Evolutionary conservation across 441 rosid species (phyloP).

Genomic region (Iberis amara): DNA sequence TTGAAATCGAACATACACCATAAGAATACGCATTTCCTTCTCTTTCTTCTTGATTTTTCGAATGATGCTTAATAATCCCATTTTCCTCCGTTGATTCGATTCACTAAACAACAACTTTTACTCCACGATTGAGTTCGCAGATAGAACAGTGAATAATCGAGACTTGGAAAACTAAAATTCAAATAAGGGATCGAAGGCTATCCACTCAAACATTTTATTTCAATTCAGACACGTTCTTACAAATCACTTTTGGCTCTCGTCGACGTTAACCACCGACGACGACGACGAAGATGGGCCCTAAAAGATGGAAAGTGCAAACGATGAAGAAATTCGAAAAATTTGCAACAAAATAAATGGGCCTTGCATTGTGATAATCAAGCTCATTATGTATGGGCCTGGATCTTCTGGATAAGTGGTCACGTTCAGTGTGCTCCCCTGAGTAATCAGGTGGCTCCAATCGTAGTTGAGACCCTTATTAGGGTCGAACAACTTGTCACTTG

Average conservation of each 20-base stretch:
- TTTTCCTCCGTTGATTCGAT: slow-evolving; percentile 21
- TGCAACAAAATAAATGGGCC: not conserved
- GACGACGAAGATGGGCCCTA: not conserved
- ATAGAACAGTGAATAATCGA: not conserved
- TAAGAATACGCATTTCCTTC: slow-evolving; percentile 92
- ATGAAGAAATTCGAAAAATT: not conserved
- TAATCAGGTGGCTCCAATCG: too few species aligned
- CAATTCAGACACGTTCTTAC: too few species aligned
- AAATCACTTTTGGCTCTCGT: not conserved
- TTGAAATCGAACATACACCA: slow-evolving; percentile 59
- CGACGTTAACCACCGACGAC: not conserved
- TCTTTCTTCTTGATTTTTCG: slow-evolving; percentile 89
- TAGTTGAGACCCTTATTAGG: too few species aligned
- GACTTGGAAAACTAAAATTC: too few species aligned
- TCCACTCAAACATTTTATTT: too few species aligned
- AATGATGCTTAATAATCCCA: slow-evolving; percentile 86
- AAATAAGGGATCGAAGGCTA: too few species aligned
- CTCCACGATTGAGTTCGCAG: not conserved
- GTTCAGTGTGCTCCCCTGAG: not conserved
- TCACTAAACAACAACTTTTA: slow-evolving; percentile 2
- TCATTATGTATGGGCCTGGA: not conserved
- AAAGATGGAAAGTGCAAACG: slow-evolving; percentile 1
- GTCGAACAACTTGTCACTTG: too few species aligned
- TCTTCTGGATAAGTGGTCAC: not conserved
- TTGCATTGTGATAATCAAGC: not conserved